Base-by-base conservation (phyloP, 441 rosid genomes). In the Populus trichocarpa region DNA sequence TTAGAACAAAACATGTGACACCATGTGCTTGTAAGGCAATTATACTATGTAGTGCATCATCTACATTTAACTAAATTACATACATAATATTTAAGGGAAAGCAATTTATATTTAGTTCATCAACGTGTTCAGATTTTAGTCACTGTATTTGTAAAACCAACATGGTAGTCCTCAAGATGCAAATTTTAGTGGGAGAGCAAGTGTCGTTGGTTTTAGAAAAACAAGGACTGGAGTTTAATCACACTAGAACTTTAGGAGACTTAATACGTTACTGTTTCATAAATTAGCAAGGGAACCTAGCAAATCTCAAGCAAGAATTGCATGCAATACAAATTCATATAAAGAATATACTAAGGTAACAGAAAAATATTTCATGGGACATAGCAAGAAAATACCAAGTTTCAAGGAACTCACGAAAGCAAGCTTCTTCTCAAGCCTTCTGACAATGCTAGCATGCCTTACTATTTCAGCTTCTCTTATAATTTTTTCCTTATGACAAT, bases 351-450 rank as follows among this genome's bases (percentile, higher is more conserved):
- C 14, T 63, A 63, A 36, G 12, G 12, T 61, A 64, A 71, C 59
- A 75, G 32, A 75, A 50, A 65, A 84, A 46, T 32, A 76, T 30
- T 33, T 20, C 73, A 72, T 13, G 35, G 70, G 64, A 71, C 40
- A 73, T 67, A 59, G 75, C 3, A 50, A 8, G 36, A 73, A 72
- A 71, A 79, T 53, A 67, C 73, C 72, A 78, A 80, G 71, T 30
- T 22, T 65, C 25, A 75, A 76, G 69, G 53, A 84, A 90, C 99
- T 89, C 82, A 96, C 99, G 71, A 82, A 85, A 80, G 89, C 85
- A 73, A 94, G 91, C 82, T 94, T 93, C 74, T 79, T 84, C 84
- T 92, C 97, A 78, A 96, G 88, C 85, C 90, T 94, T 85, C 87
- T 86, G 70, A 87, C 87, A 61, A 96, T 88, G 69, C 75, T 85